A percentile compares a stretch with the other conserved stretches of the same genome.
Conservation (phyloP, 2,329 filamentous ascomycete genomes). For the Torrubiella hemipterigena region DNA sequence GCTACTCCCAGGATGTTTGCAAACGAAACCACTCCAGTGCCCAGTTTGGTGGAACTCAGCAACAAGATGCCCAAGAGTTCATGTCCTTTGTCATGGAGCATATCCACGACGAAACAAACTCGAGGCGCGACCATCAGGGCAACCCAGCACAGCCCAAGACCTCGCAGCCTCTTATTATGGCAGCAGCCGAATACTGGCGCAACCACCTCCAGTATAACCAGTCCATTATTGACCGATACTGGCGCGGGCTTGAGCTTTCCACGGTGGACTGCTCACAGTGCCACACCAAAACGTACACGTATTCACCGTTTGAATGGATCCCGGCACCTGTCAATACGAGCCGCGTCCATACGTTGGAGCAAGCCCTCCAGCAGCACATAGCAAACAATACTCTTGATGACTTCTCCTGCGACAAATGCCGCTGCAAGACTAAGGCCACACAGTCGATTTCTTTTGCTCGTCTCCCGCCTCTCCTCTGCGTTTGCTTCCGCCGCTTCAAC, state of each 20-base stretch:
- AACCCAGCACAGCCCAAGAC: conserved; percentile 18
- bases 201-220: conserved; percentile 56
- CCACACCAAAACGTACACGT: conserved; percentile 34
- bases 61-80: conserved; percentile 91
- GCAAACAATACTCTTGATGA: conserved; percentile 54
- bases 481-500: conserved; percentile 57
- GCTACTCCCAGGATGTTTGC: conserved; percentile 37
- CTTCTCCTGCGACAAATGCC: conserved; percentile 67
- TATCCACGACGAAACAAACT: conserved; percentile 78
- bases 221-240: conserved; percentile 70
- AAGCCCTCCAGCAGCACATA: conserved; percentile 60
- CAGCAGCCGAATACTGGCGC: conserved; percentile 64
- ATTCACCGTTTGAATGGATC: conserved; percentile 41
- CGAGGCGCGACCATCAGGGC: conserved; percentile 29
- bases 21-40: conserved; percentile 14
- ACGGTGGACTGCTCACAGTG: conserved; percentile 55
- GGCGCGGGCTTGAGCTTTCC: conserved; percentile 64
- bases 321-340: conserved; percentile 25
- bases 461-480: conserved; percentile 65
- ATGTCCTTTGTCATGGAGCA: conserved; percentile 71
- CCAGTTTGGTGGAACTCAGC: conserved; percentile 58
- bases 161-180: conserved; percentile 28
- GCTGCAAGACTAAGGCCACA: conserved; percentile 51
- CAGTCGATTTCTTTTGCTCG: conserved; percentile 66
- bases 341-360: conserved; percentile 30